A percentile compares a stretch with the other conserved stretches of the same genome.
These are phyloP conservation scores for Avena atlantica DNA, from an alignment of 176 grass and related monocot genomes.

Conservation along the genomic window DNA sequence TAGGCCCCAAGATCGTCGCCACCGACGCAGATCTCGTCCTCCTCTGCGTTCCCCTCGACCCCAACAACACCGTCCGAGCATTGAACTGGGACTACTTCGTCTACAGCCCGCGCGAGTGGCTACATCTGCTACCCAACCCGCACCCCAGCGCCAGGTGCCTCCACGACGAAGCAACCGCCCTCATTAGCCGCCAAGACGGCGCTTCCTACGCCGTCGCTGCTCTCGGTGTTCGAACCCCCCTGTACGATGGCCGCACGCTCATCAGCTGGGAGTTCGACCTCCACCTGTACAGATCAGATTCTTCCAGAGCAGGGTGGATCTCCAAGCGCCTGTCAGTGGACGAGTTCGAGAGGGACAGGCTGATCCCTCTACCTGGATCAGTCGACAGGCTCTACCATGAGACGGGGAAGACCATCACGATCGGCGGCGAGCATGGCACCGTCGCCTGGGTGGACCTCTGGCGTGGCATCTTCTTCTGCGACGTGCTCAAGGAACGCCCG, in stretches of 20 bases:
- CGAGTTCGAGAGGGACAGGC: not conserved
- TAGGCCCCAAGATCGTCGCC: not conserved
- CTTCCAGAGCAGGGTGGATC: not conserved
- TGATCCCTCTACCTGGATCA: not conserved
- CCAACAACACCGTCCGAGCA: not conserved
- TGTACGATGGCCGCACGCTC: not conserved
- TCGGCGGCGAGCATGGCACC: constrained; percentile 13
- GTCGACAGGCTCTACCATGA: constrained; percentile 11
- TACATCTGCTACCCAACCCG: constrained; percentile 30
- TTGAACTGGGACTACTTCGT: constrained; percentile 36
- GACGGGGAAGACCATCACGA: constrained; percentile 17
- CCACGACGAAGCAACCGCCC: not conserved
- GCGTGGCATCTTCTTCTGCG: constrained; percentile 42
- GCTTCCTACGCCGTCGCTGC: constrained; percentile 12
- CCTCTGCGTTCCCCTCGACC: constrained; percentile 26
- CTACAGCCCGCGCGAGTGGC: not conserved
- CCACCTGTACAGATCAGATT: constrained; percentile 22
- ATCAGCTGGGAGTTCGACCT: not conserved
- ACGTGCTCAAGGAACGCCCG: constrained; percentile 25
- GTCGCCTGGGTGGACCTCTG: constrained; percentile 41
- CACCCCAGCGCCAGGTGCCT: not conserved
- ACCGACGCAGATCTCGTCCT: constrained; percentile 33
- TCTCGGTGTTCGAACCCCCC: not conserved
- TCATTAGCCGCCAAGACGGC: constrained; percentile 22
- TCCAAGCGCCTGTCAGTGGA: constrained; percentile 15